Evolutionary conservation across 1,284 basidiomycete genomes (phyloP).

Genomic region (Boletellus deceptivus): DNA sequence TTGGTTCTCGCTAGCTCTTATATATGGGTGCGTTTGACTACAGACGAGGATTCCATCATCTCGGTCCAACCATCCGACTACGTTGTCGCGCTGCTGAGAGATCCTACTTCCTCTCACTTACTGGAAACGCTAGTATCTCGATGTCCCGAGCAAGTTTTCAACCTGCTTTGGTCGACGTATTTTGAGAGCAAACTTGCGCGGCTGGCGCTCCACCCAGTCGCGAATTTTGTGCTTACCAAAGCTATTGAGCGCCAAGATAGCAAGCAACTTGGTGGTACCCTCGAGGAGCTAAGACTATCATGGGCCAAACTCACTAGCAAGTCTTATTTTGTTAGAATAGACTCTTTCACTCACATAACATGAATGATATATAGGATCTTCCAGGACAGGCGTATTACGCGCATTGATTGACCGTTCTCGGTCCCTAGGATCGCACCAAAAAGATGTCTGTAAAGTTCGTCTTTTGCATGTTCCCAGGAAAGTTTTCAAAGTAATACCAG

Average conservation of each 20-base stretch:
- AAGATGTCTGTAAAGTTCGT: conserved; percentile 48
- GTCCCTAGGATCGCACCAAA: conserved; percentile 42
- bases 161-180: conserved; percentile 73
- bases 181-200: conserved; percentile 70
- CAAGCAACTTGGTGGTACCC: conserved; percentile 56
- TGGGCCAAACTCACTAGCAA: conserved; percentile 52
- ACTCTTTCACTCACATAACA: conserved; percentile 1
- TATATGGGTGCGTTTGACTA: conserved; percentile 4
- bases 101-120: conserved; percentile 84
- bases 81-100: conserved; percentile 74
- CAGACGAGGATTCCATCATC: conserved; percentile 38
- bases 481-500: conserved; percentile 1
- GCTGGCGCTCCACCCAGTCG: conserved; percentile 81
- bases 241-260: conserved; percentile 61
- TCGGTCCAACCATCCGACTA: conserved; percentile 64
- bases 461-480: not conserved
- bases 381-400: conserved; percentile 65
- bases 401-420: conserved; percentile 69
- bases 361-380: conserved; percentile 40
- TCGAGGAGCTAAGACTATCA: conserved; percentile 56
- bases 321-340: conserved; percentile 32
- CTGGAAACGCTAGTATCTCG: conserved; percentile 74
- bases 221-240: conserved; percentile 87
- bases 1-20: not conserved
- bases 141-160: conserved; percentile 63